Conservation (phyloP, 2,329 filamentous ascomycete genomes). For the Exophiala calicioides region DNA sequence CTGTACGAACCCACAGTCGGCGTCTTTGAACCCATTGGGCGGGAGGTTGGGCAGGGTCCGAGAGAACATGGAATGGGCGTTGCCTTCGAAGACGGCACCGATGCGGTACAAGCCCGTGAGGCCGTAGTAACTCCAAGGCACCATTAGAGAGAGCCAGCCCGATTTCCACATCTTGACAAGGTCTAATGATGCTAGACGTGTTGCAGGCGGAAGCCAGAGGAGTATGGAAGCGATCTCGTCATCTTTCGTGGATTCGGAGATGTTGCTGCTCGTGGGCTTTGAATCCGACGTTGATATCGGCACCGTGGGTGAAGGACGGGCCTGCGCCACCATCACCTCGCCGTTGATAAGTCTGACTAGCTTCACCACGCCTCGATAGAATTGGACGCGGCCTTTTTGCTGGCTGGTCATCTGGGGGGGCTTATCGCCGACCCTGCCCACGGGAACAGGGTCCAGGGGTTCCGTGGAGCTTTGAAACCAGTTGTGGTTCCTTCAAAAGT, state of each 20-base stretch:
- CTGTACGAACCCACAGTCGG: slow-evolving; percentile 22
- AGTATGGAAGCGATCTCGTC: slow-evolving; percentile 19
- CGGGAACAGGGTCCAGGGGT: slow-evolving; percentile 13
- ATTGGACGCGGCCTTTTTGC: slow-evolving; percentile 18
- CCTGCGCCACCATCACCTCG: slow-evolving; percentile 16
- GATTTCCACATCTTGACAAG: slow-evolving; percentile 14
- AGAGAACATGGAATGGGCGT: slow-evolving; percentile 19
- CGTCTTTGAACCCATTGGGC: slow-evolving; percentile 8
- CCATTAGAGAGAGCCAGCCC: slow-evolving; percentile 14
- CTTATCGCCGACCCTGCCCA: slow-evolving; percentile 6
- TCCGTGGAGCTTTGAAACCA: slow-evolving; percentile 21
- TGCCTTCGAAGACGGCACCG: slow-evolving; percentile 17
- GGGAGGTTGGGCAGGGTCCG: slow-evolving; percentile 14
- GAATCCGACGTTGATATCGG: background rate
- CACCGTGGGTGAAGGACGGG: background rate
- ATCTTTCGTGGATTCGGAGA: background rate
- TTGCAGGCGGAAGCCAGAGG: slow-evolving; percentile 19
- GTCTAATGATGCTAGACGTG: slow-evolving; percentile 11
- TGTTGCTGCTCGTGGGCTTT: background rate
- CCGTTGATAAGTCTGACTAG: slow-evolving; percentile 16
- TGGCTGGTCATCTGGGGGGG: slow-evolving; percentile 12
- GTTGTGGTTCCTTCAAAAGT: slow-evolving; percentile 22
- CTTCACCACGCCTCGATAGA: slow-evolving; percentile 18
- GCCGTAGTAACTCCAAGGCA: slow-evolving; percentile 24
- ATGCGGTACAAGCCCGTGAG: slow-evolving; percentile 19